phyloP scores from a whole-genome alignment of 1,284 basidiomycete species.

The Macrocystidia cucumis region DNA sequence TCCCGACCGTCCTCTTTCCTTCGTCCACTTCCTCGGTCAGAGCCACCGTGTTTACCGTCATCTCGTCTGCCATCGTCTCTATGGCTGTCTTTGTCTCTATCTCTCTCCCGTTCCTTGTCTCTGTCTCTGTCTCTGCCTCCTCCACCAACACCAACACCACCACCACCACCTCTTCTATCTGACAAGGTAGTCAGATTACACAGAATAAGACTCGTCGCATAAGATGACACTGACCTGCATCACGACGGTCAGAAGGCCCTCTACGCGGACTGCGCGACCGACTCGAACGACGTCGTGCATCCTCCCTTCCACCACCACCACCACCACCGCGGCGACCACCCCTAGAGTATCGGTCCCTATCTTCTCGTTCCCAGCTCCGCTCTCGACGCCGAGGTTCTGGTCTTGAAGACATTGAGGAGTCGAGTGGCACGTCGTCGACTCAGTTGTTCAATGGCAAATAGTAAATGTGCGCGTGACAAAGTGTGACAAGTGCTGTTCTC shows the following conservation, averaged over 20 bases:
- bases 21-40: slow-evolving; percentile 28
- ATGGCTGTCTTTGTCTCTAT: slow-evolving; percentile 23
- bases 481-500: slow-evolving; percentile 6
- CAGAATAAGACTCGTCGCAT: not conserved
- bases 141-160: slow-evolving; percentile 30
- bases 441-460: too few relatives aligned
- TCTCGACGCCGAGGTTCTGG: slow-evolving; percentile 53
- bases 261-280: slow-evolving; percentile 64
- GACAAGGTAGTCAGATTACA: not conserved
- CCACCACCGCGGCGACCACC: slow-evolving; percentile 18
- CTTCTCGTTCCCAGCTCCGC: slow-evolving; percentile 60
- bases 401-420: slow-evolving; percentile 42
- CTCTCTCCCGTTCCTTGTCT: slow-evolving; percentile 26
- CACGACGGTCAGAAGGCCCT: slow-evolving; percentile 35
- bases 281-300: slow-evolving; percentile 46
- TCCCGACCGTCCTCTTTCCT: slow-evolving; percentile 29
- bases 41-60: slow-evolving; percentile 20
- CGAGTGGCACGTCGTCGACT: too few relatives aligned
- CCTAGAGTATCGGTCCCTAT: slow-evolving; percentile 34
- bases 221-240: slow-evolving; percentile 19
- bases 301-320: slow-evolving; percentile 28
- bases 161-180: slow-evolving; percentile 13
- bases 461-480: slow-evolving; percentile 12
- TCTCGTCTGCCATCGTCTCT: slow-evolving; percentile 28
- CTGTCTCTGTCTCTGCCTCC: slow-evolving; percentile 26